Conservation (phyloP, 306 rosid species). For the Begonia peltatifolia region DNA sequence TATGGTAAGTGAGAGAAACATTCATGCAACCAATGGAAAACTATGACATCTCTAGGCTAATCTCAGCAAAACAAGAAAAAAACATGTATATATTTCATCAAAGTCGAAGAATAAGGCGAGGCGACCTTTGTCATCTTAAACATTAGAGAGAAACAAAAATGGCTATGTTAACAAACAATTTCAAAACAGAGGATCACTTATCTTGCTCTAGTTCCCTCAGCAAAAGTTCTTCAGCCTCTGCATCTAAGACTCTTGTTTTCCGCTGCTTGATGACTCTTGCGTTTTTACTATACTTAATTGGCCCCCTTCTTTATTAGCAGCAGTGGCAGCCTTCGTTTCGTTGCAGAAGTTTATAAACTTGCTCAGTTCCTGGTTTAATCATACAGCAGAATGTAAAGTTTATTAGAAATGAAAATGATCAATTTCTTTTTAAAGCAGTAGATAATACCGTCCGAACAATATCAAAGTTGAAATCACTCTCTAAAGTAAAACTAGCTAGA, state of each 20-base stretch:
- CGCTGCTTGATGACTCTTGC: slow-evolving; percentile 15
- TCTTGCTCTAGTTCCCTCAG: too few species aligned
- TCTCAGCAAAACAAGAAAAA: too few species aligned
- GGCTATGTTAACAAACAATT: too few species aligned
- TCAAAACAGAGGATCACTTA: too few species aligned
- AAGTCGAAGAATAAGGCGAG: too few species aligned
- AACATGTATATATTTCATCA: too few species aligned
- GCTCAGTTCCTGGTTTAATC: slow-evolving; percentile 57
- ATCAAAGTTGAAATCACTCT: not conserved
- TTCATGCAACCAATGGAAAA: too few species aligned
- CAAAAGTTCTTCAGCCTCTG: not conserved
- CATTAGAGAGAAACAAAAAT: too few species aligned
- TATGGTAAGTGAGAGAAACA: too few species aligned
- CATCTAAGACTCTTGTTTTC: slow-evolving; percentile 23
- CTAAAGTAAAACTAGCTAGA: not conserved
- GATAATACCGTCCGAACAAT: not conserved
- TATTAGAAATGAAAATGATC: not conserved
- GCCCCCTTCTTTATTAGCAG: slow-evolving; percentile 81
- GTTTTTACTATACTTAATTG: slow-evolving; percentile 56
- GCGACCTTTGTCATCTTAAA: too few species aligned
- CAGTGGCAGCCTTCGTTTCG: slow-evolving; percentile 73
- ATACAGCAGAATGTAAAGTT: slow-evolving; percentile 1
- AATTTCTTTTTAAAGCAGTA: not conserved
- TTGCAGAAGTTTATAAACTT: slow-evolving; percentile 87
- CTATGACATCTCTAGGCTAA: too few species aligned